Base-by-base conservation (phyloP, 2,329 filamentous ascomycete species). In the Ceratocystis ficicola region DNA sequence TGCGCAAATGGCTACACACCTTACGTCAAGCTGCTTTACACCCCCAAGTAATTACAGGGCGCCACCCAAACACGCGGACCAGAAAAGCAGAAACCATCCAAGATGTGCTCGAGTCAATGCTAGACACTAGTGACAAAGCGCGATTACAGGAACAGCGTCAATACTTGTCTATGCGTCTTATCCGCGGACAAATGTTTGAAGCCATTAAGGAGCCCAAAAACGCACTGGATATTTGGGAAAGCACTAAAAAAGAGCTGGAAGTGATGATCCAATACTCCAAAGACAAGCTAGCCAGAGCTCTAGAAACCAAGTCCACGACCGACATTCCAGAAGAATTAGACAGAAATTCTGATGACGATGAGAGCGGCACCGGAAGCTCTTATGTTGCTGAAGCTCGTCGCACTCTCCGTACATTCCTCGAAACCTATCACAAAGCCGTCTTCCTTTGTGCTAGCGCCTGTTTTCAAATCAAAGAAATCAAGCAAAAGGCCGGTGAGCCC, bases 401-500 rank as follows among this genome's bases (percentile, higher is more conserved):
- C 25, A 30, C 28, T 1, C 77, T 96, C 25, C 86, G 90, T 8
- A 81, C 79, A 22, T 86, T 89, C 1, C 77, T 96, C 20, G 90
- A 95, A 72, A 75, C 95, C 55, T 82, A 93, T 68, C 93, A 96
- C 73, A 85, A 87, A 69, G 90, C 87, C 36, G 80, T 84, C 0
- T 96, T 96, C 76, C 96, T 95, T 72, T 86, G 86, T 30, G 90
- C 87, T 15, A 96, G 91, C 70, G 87, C 86, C 0, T 86, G 86
- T 70, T 96, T 86, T 72, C 90, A 96, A 72, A 88, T 95, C 68
- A 94, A 92, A 72, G 83, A 84, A 0, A 83, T 92, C 66, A 74
- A 82, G 57, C 78, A 82, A 1, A 76, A 86, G 70, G 90, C 86
- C 0, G n/a, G 22, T 8, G 48, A 50, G 48, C 48, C 48, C 48